Evolutionary conservation across 192 early-diverging fungal species (phyloP).

Genomic region (Coemansia sp.): DNA sequence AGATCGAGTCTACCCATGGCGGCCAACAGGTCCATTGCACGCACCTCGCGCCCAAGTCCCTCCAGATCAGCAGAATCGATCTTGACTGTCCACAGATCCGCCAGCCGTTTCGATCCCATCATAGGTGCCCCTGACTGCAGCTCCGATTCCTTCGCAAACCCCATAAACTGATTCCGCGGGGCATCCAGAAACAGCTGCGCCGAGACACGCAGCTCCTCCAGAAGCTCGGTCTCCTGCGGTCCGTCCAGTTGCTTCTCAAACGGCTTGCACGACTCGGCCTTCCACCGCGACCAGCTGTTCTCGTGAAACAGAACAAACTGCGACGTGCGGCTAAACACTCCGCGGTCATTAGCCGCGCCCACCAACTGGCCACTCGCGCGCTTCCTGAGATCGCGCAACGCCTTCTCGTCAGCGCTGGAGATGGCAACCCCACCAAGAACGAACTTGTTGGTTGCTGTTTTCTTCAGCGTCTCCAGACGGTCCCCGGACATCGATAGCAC

Average conservation of each 20-base stretch:
- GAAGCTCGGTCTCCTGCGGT: conserved; percentile 21
- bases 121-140: neutral
- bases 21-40: conserved; percentile 19
- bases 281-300: conserved; percentile 81
- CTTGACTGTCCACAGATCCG: conserved; percentile 24
- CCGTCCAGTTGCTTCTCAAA: conserved; percentile 63
- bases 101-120: conserved; percentile 31
- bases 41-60: conserved; percentile 27
- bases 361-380: conserved; percentile 57
- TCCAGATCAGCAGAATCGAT: conserved; percentile 11
- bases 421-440: conserved; percentile 53
- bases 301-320: conserved; percentile 72
- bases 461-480: conserved; percentile 50
- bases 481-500: conserved; percentile 58
- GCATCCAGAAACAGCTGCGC: conserved; percentile 25
- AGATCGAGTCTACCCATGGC: conserved; percentile 40
- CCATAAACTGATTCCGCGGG: conserved; percentile 5
- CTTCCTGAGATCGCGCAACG: conserved; percentile 58
- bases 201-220: conserved; percentile 39
- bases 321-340: conserved; percentile 65
- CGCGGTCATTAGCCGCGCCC: conserved; percentile 59
- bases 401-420: conserved; percentile 47
- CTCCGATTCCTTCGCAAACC: neutral
- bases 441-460: conserved; percentile 60
- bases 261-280: conserved; percentile 69